Evolutionary conservation across 805 yeast genomes (phyloP), one percentile per base, ranked within the genome.

Genomic region (Sugiyamaella floridensis): DNA sequence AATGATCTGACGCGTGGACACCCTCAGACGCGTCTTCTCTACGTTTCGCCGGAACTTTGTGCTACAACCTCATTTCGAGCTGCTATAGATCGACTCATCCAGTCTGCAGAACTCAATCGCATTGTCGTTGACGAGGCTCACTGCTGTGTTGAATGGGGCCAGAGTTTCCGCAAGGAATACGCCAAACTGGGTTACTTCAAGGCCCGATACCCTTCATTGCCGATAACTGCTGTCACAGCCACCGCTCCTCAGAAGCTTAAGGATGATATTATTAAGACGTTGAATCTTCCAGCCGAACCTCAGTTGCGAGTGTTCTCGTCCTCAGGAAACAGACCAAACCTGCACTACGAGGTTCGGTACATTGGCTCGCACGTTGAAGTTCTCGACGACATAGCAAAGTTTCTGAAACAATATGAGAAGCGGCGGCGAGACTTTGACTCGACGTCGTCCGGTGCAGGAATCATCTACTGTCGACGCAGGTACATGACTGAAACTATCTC

Each of bases 121-220:
- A 76, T 92, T 45, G 96, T 92, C 5, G 87, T 92, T 43, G 99
- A 92, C 69, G 99, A 88, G 63, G 98, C 98, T 0, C 99, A 92
- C 70, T 92, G 99, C 76, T 93, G 92, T 47, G 88, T 96, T 48
- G 85, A 93, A 18, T 92, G 98, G 98, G 99, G 99, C 16, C 97
- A 92, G 69, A 97, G 90, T 68, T 92, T 92, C 67, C 76, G 99
- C 49, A 96, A 96, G 0, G 97, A 90, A 67, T 92, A 92, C 70
- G 85, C 88, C 59, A 84, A 84, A 18, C 74, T 92, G 63, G 79
- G 81, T 26, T 78, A 76, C 58, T 86, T 92, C 68, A 86, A 87
- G 60, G 68, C 72, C 28, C 76, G 79, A 49, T 92, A 79, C 64
- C 95, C 96, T 0, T 76, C 76, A 50, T 78, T 89, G 4, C 98